These are phyloP conservation scores for Glaciozyma antarctica DNA, from an alignment of 768 basidiomycete species.

Conservation along the genomic window DNA sequence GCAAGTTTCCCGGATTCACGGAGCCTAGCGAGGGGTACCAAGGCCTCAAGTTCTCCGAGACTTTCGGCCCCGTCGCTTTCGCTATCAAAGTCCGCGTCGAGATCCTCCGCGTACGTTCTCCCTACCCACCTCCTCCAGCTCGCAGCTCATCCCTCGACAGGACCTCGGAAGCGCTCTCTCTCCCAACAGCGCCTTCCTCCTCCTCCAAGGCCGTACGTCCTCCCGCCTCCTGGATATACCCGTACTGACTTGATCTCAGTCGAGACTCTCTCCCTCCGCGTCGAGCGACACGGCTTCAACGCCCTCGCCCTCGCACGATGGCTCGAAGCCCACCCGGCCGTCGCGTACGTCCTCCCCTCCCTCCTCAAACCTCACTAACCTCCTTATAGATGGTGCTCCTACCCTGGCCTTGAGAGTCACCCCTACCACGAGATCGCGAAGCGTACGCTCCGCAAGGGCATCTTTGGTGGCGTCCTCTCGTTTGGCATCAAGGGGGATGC, in stretches of 20 bases:
- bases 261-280: conserved; percentile 64
- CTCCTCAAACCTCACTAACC: no score
- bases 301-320: conserved; percentile 58
- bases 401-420: conserved; percentile 60
- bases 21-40: conserved; percentile 67
- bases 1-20: conserved; percentile 57
- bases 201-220: conserved; percentile 13
- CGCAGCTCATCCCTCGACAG: neutral
- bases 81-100: conserved; percentile 58
- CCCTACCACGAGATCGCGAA: conserved; percentile 53
- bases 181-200: conserved; percentile 35
- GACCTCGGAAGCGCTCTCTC: conserved; percentile 21
- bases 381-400: conserved; percentile 49
- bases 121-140: neutral
- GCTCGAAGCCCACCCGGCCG: conserved; percentile 56
- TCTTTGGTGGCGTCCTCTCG: conserved; percentile 62
- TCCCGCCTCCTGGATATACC: no score
- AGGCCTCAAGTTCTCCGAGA: conserved; percentile 49
- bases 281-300: conserved; percentile 61
- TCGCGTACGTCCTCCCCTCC: conserved; percentile 45
- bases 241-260: conserved; percentile 34
- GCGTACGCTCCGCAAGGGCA: conserved; percentile 18
- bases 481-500: conserved; percentile 45
- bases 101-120: conserved; percentile 9
- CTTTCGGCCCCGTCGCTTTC: conserved; percentile 58